A percentile compares a stretch with the other conserved stretches of the same genome.
These are phyloP conservation scores for Colletotrichum tanaceti DNA, from an alignment of 2,329 filamentous ascomycete genomes.

Conservation along the genomic window DNA sequence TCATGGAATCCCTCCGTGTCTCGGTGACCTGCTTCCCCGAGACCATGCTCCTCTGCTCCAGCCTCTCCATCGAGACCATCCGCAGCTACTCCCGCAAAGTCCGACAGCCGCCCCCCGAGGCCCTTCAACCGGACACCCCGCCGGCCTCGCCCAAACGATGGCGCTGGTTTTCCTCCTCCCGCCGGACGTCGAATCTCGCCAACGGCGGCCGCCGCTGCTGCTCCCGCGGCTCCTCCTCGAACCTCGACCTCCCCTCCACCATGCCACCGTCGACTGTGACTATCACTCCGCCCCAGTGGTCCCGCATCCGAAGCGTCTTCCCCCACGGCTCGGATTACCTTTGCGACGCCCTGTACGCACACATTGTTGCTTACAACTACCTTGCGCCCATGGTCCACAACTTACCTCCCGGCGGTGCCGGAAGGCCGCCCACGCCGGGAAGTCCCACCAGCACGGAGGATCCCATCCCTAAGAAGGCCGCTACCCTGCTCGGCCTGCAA, in stretches of 20 bases:
- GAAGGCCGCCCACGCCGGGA: slow-evolving; percentile 26
- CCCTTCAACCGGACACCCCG: slow-evolving; percentile 30
- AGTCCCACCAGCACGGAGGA: slow-evolving; percentile 41
- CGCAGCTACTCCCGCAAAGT: slow-evolving; percentile 66
- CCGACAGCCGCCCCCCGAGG: slow-evolving; percentile 50
- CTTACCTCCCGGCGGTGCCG: background rate
- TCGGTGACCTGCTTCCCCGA: slow-evolving; percentile 69
- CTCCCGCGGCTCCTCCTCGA: slow-evolving; percentile 32
- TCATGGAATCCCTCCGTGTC: slow-evolving; percentile 65
- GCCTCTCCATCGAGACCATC: slow-evolving; percentile 68
- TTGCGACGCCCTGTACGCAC: slow-evolving; percentile 69
- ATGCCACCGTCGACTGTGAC: slow-evolving; percentile 23
- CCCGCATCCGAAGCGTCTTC: slow-evolving; percentile 63
- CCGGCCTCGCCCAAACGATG: slow-evolving; percentile 40
- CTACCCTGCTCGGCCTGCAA: slow-evolving; percentile 61
- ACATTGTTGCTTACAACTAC: slow-evolving; percentile 70
- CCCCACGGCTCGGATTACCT: slow-evolving; percentile 64
- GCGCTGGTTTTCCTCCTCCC: slow-evolving; percentile 40
- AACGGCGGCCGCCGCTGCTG: slow-evolving; percentile 24
- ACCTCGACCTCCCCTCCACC: slow-evolving; percentile 18
- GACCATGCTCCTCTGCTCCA: slow-evolving; percentile 67
- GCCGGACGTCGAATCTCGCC: slow-evolving; percentile 20
- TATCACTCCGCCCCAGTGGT: slow-evolving; percentile 51
- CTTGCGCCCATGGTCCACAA: slow-evolving; percentile 51
- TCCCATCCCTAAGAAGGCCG: slow-evolving; percentile 64